These are phyloP conservation scores for Lepidopterella palustris DNA, from an alignment of 495 filamentous ascomycete genomes.

Conservation along the genomic window DNA sequence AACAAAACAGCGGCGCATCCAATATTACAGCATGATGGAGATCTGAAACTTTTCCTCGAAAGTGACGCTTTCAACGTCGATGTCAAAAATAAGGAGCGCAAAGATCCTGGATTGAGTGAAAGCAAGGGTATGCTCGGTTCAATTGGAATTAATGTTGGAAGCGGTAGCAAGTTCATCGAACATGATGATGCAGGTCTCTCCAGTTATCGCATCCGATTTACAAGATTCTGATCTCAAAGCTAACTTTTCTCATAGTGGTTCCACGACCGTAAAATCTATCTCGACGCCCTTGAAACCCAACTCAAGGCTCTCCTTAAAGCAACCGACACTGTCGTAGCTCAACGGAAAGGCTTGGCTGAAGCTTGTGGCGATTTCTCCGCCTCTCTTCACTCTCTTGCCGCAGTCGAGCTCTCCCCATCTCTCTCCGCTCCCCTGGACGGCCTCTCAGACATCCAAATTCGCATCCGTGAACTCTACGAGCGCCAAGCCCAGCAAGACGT, in stretches of 20 bases:
- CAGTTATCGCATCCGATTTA: not conserved
- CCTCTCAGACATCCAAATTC: conserved; percentile 84
- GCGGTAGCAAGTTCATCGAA: conserved; percentile 83
- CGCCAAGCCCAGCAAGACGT: conserved; percentile 97
- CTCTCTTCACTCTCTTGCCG: conserved; percentile 80
- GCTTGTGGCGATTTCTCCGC: conserved; percentile 87
- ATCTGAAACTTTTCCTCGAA: conserved; percentile 93
- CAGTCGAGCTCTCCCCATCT: conserved; percentile 82
- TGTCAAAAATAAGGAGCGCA: conserved; percentile 94
- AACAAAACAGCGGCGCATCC: conserved; percentile 91
- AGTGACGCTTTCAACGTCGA: conserved; percentile 93
- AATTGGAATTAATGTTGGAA: conserved; percentile 69
- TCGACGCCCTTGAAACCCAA: conserved; percentile 91
- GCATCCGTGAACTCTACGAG: conserved; percentile 90
- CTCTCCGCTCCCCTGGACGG: conserved; percentile 83
- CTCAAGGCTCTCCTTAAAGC: conserved; percentile 89
- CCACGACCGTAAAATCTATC: conserved; percentile 88
- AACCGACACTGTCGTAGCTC: conserved; percentile 82
- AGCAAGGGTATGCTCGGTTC: conserved; percentile 89
- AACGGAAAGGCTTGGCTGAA: conserved; percentile 88
- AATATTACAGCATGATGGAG: conserved; percentile 84
- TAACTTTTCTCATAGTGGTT: conserved; percentile 60
- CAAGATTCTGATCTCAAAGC: not conserved
- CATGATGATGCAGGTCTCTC: conserved; percentile 80
- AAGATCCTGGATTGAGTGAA: conserved; percentile 76